A percentile compares a stretch with the other conserved stretches of the same genome.
These are phyloP conservation scores for Candida fluviatilis DNA, from an alignment of 805 yeast species.

Conservation along the genomic window DNA sequence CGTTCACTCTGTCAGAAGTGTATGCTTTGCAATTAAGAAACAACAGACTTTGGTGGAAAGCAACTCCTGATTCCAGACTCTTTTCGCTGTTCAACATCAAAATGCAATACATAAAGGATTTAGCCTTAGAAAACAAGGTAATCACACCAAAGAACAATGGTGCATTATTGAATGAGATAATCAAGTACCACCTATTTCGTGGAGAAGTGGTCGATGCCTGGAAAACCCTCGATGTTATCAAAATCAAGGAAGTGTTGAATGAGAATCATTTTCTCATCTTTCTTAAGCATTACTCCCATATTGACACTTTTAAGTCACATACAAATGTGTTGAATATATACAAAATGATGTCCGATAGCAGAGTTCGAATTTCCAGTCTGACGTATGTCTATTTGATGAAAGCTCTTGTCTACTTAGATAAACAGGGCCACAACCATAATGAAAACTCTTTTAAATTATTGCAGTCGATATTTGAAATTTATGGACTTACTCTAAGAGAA, in stretches of 20 bases:
- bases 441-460: constrained; percentile 16
- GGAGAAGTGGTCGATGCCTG: constrained; percentile 17
- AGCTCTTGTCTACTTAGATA: constrained; percentile 21
- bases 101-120: not conserved
- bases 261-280: constrained; percentile 31
- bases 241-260: constrained; percentile 12
- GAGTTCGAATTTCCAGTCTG: constrained; percentile 20
- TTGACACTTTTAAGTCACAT: constrained; percentile 15
- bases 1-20: constrained; percentile 24
- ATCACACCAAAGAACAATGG: constrained; percentile 8
- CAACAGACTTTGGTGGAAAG: constrained; percentile 24
- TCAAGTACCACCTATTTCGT: constrained; percentile 18
- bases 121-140: not conserved
- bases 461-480: constrained; percentile 26
- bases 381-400: constrained; percentile 29
- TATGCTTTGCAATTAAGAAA: constrained; percentile 26
- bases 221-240: constrained; percentile 14
- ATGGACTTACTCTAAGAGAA: constrained; percentile 19
- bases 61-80: constrained; percentile 4
- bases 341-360: constrained; percentile 27
- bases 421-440: constrained; percentile 10
- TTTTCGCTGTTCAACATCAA: constrained; percentile 3
- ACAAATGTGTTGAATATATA: constrained; percentile 26
- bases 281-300: constrained; percentile 16
- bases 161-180: constrained; percentile 22